phyloP scores from a whole-genome alignment of 2,329 filamentous ascomycete species.

The Talaromyces marneffei region DNA sequence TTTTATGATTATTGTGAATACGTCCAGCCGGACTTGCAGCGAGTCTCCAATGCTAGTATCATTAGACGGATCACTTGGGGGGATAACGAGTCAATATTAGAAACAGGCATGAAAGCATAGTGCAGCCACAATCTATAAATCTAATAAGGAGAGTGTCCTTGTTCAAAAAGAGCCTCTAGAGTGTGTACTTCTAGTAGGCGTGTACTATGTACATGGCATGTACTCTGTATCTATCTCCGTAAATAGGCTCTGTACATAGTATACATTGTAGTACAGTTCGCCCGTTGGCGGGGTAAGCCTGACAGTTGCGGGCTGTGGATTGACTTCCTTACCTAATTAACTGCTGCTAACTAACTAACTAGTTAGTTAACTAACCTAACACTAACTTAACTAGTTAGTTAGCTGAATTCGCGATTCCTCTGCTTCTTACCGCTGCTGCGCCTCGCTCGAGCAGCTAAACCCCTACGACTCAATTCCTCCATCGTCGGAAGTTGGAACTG shows the following conservation, averaged over 20 bases:
- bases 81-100: not conserved
- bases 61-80: not conserved
- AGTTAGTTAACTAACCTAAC: too few species aligned
- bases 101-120: not conserved
- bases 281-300: slow-evolving; percentile 3
- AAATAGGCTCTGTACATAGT: too few species aligned
- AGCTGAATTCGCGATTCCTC: not conserved
- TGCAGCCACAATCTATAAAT: not conserved
- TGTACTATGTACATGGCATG: too few species aligned
- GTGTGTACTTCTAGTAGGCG: too few species aligned
- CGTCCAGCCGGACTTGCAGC: not conserved
- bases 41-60: not conserved
- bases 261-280: not conserved
- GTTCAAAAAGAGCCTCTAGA: not conserved
- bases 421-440: slow-evolving; percentile 6
- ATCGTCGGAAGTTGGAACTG: not conserved
- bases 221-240: not conserved
- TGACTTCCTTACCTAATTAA: too few species aligned
- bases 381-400: not conserved
- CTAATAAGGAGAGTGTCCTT: not conserved
- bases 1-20: not conserved
- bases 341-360: too few species aligned
- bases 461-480: not conserved
- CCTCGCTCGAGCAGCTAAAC: slow-evolving; percentile 1
- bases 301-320: not conserved